Evolutionary conservation across 768 basidiomycete genomes (phyloP).

Genomic region (Lentinula sp.): DNA sequence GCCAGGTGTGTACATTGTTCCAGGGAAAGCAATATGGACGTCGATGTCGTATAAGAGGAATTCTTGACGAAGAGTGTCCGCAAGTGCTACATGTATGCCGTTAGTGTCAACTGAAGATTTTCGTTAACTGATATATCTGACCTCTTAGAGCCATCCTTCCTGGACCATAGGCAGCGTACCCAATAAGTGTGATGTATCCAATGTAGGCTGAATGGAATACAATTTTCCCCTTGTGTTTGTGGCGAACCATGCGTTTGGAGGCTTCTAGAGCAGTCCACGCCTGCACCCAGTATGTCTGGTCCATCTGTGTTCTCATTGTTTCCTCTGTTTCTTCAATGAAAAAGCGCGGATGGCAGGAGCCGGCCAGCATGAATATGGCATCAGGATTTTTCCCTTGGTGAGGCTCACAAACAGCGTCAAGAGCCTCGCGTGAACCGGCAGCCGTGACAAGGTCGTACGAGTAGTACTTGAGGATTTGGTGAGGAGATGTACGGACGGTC

Average conservation of each 20-base stretch:
- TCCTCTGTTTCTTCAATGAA: slow-evolving; percentile 46
- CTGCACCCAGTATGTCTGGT: slow-evolving; percentile 8
- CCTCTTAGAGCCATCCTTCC: slow-evolving; percentile 85
- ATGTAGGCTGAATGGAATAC: slow-evolving; percentile 72
- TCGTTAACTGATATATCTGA: slow-evolving; percentile 19
- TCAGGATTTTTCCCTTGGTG: slow-evolving; percentile 46
- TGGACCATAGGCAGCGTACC: slow-evolving; percentile 76
- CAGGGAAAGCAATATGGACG: slow-evolving; percentile 79
- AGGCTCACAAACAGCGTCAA: slow-evolving; percentile 36
- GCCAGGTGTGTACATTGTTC: slow-evolving; percentile 75
- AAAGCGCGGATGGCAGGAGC: slow-evolving; percentile 46
- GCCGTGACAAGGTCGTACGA: slow-evolving; percentile 45
- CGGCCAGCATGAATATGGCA: slow-evolving; percentile 58
- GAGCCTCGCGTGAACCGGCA: slow-evolving; percentile 35
- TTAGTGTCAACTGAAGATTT: too few species aligned
- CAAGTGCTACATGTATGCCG: slow-evolving; percentile 49
- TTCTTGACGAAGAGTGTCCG: slow-evolving; percentile 78
- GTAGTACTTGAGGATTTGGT: slow-evolving; percentile 43
- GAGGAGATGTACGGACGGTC: slow-evolving; percentile 32
- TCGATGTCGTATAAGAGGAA: slow-evolving; percentile 70
- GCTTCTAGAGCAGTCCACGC: slow-evolving; percentile 24
- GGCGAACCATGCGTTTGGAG: slow-evolving; percentile 54
- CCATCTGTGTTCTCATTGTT: slow-evolving; percentile 25
- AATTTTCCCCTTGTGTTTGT: slow-evolving; percentile 62
- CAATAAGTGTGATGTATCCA: slow-evolving; percentile 70